phyloP scores from a whole-genome alignment of 768 basidiomycete species.

The Botryobasidium botryosum region DNA sequence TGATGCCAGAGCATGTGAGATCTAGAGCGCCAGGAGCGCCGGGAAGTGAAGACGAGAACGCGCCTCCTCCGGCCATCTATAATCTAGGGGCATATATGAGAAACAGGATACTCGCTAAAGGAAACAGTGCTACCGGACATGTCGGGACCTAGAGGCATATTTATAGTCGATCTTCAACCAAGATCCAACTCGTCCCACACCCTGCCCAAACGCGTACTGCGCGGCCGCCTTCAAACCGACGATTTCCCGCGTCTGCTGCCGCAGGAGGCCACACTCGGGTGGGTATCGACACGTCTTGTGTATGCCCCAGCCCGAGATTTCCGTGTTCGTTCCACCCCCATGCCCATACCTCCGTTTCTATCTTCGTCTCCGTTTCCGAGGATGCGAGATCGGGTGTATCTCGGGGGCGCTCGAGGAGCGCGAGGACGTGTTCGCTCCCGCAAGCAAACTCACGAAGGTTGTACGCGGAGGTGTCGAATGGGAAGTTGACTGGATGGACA shows the following conservation, averaged over 20 bases:
- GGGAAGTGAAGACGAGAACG: no score
- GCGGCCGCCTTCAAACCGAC: slow-evolving; percentile 1
- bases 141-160: no score
- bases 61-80: no score
- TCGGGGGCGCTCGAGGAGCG: slow-evolving; percentile 9
- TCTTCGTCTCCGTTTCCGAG: no score
- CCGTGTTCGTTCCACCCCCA: slow-evolving; percentile 99
- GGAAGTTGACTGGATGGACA: slow-evolving; percentile 20
- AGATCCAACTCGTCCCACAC: slow-evolving; percentile 36
- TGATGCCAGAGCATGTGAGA: no score
- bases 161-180: slow-evolving; percentile 15
- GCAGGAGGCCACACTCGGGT: slow-evolving; percentile 35
- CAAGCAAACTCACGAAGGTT: slow-evolving; percentile 25
- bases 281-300: slow-evolving; percentile 35
- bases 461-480: slow-evolving; percentile 15
- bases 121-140: no score
- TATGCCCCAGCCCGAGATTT: slow-evolving; percentile 58
- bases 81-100: no score
- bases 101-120: no score
- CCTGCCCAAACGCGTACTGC: slow-evolving; percentile 29
- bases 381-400: background rate
- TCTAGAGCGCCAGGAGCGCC: no score
- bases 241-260: slow-evolving; percentile 1
- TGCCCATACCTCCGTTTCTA: slow-evolving; percentile 39
- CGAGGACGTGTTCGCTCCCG: slow-evolving; percentile 76